These are phyloP conservation scores for Rhizophlyctis rosea DNA, from an alignment of 192 early-diverging fungal genomes.

Conservation along the genomic window DNA sequence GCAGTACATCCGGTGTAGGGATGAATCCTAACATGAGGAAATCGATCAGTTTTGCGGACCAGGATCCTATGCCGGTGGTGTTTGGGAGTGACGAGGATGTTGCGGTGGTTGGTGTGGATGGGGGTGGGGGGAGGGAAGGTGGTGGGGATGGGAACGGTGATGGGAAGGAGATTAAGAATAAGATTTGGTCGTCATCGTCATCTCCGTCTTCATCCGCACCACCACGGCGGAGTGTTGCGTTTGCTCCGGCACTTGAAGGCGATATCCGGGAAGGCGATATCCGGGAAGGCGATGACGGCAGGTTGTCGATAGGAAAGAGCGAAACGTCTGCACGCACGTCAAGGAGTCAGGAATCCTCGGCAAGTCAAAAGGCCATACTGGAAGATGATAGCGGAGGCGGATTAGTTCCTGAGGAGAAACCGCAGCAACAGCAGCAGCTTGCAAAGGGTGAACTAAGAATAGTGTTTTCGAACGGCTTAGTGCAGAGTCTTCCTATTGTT, in stretches of 20 bases:
- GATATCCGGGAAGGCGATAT: not conserved
- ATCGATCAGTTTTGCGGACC: not conserved
- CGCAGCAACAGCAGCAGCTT: no score
- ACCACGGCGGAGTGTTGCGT: no score
- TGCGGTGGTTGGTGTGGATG: no score
- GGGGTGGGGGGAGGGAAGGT: no score
- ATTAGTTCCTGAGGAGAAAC: no score
- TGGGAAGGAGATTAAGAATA: no score
- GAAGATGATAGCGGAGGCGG: no score
- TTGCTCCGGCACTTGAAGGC: not conserved
- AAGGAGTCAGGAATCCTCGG: not conserved
- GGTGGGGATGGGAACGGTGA: no score
- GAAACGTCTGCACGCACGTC: not conserved
- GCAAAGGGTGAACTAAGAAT: slow-evolving; percentile 31
- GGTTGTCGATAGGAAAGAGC: not conserved
- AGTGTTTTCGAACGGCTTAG: slow-evolving; percentile 39
- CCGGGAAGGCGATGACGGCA: slow-evolving; percentile 8
- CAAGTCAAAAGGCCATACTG: not conserved
- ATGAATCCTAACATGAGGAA: not conserved
- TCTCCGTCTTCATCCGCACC: no score
- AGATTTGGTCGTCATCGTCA: no score
- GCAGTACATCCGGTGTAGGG: not conserved
- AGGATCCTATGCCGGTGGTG: no score
- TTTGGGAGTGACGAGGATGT: not conserved
- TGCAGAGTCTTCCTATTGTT: slow-evolving; percentile 38